phyloP scores from a whole-genome alignment of 1,284 basidiomycete genomes.

The Puccinia brachypodii region DNA sequence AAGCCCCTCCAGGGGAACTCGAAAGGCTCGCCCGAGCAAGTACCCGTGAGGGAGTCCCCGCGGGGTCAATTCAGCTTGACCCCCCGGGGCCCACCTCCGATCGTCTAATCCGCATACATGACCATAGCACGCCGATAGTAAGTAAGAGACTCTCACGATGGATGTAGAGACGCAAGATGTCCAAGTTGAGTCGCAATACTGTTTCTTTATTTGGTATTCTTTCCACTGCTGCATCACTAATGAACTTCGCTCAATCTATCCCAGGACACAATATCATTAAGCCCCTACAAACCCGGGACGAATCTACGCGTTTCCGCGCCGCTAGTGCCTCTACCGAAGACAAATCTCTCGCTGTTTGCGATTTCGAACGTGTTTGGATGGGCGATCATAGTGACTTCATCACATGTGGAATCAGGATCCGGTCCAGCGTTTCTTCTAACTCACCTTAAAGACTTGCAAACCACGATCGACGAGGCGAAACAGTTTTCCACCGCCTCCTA shows the following conservation, averaged over 20 bases:
- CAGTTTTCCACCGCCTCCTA: not conserved
- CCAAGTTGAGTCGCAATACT: not conserved
- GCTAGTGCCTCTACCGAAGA: not conserved
- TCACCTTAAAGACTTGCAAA: not conserved
- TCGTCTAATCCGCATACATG: too few species aligned
- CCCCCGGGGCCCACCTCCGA: too few species aligned
- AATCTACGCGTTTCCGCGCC: constrained; percentile 15
- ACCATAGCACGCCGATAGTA: too few species aligned
- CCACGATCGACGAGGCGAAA: constrained; percentile 23
- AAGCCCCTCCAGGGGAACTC: too few species aligned
- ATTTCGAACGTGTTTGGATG: constrained; percentile 45
- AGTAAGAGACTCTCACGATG: constrained; percentile 12
- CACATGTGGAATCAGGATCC: not conserved
- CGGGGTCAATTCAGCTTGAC: too few species aligned
- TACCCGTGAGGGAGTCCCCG: too few species aligned
- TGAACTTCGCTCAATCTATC: not conserved
- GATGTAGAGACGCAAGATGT: constrained; percentile 3
- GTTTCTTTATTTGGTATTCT: too few species aligned
- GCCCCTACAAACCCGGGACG: constrained; percentile 15
- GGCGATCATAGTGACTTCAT: constrained; percentile 25
- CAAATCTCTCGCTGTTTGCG: constrained; percentile 19
- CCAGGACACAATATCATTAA: constrained; percentile 19
- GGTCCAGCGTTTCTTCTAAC: constrained; percentile 22
- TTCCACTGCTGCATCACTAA: not conserved
- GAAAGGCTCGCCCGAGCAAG: too few species aligned